These are phyloP conservation scores for Didymella exigua DNA, from an alignment of 2,329 filamentous ascomycete genomes.

Conservation along the genomic window DNA sequence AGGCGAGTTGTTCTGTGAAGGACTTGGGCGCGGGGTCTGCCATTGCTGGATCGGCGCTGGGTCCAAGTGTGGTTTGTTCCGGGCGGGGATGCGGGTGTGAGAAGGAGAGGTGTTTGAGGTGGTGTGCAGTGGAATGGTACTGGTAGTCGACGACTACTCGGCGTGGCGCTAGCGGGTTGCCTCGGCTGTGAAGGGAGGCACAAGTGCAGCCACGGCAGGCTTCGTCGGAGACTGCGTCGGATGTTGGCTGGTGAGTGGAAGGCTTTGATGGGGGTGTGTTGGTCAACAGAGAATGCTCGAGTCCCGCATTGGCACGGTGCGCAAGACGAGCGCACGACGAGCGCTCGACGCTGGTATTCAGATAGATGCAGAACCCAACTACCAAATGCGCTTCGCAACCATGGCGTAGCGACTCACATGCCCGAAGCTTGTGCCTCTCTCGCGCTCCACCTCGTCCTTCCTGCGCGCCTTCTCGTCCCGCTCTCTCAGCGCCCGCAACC, in stretches of 20 bases:
- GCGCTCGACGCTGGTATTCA: too few relatives aligned
- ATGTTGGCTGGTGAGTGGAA: not conserved
- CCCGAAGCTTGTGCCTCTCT: conserved; percentile 63
- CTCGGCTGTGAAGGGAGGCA: conserved; percentile 6
- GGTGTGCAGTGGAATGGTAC: too few relatives aligned
- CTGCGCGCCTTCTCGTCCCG: conserved; percentile 67
- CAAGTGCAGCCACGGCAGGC: not conserved
- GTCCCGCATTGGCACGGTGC: too few relatives aligned
- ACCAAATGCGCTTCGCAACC: conserved; percentile 98
- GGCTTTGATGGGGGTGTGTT: too few relatives aligned
- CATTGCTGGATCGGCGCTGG: not conserved
- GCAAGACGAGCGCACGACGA: too few relatives aligned
- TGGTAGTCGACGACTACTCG: not conserved
- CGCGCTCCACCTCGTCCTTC: conserved; percentile 61
- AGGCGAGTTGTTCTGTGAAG: conserved; percentile 24
- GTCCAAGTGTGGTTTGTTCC: not conserved
- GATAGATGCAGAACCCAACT: conserved; percentile 15
- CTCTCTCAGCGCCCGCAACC: conserved; percentile 64
- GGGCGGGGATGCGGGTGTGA: not conserved
- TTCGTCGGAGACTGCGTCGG: not conserved
- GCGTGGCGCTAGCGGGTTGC: conserved; percentile 4
- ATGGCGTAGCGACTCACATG: conserved; percentile 85
- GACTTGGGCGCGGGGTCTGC: not conserved
- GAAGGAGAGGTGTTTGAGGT: not conserved
- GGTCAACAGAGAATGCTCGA: too few relatives aligned